Percentiles rank a stretch among this genome's conserved stretches.
phyloP scores from a whole-genome alignment of 441 rosid genomes.

The Omphalea diandra region DNA sequence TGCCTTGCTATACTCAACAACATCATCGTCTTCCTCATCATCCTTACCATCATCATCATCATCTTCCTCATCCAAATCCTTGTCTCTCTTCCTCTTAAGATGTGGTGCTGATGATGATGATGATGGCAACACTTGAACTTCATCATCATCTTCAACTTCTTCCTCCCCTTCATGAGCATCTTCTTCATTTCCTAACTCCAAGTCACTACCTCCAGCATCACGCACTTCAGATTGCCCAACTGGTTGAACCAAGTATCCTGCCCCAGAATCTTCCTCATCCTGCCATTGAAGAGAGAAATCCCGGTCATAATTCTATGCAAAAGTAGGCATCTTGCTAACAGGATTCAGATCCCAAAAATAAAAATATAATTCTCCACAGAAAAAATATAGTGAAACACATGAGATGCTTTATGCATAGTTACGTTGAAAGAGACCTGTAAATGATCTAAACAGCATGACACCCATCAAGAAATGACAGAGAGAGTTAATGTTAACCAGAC shows the following conservation, averaged over 20 bases:
- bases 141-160: slow-evolving; percentile 50
- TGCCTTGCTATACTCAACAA: slow-evolving; percentile 32
- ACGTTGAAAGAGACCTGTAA: background rate
- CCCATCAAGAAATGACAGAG: background rate
- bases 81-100: slow-evolving; percentile 52
- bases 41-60: slow-evolving; percentile 22
- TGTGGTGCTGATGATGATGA: slow-evolving; percentile 42
- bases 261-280: slow-evolving; percentile 60
- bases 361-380: background rate
- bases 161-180: slow-evolving; percentile 48
- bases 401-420: background rate
- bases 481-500: no score
- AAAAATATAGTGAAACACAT: background rate
- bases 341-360: background rate
- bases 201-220: slow-evolving; percentile 44
- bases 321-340: no score
- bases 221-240: slow-evolving; percentile 47
- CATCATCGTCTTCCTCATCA: slow-evolving; percentile 38
- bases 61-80: slow-evolving; percentile 28
- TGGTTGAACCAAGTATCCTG: slow-evolving; percentile 63
- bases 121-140: slow-evolving; percentile 29
- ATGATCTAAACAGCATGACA: background rate
- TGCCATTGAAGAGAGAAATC: slow-evolving; percentile 23
- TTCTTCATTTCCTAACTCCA: slow-evolving; percentile 46
- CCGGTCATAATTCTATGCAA: background rate